These are phyloP conservation scores for Acorus gramineus DNA, from an alignment of 106 monocot genomes.

Conservation along the genomic window DNA sequence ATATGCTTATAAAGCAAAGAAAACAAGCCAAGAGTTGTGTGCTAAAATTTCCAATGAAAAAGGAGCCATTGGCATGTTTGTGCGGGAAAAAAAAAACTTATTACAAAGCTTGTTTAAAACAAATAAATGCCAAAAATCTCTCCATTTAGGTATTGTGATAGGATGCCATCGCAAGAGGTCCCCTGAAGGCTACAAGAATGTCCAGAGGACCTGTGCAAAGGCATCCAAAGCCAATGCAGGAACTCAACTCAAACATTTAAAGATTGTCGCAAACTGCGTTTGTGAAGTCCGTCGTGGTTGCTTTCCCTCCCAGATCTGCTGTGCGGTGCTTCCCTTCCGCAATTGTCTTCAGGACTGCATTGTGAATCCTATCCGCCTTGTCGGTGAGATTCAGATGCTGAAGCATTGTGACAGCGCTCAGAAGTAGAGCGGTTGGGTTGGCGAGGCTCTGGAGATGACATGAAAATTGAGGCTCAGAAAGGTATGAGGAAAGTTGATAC, in stretches of 20 bases:
- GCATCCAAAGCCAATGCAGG: too few species aligned
- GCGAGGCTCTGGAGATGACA: conserved; percentile 62
- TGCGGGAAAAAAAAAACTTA: too few species aligned
- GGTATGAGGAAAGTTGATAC: neutral
- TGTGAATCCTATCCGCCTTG: conserved; percentile 70
- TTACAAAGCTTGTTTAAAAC: too few species aligned
- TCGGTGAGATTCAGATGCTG: conserved; percentile 61
- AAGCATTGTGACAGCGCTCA: conserved; percentile 79
- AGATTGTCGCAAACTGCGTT: conserved; percentile 45
- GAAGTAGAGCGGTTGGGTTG: conserved; percentile 73
- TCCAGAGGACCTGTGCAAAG: too few species aligned
- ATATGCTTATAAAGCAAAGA: too few species aligned
- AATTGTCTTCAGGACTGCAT: conserved; percentile 65
- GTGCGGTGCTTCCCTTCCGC: conserved; percentile 70
- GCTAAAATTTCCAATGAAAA: too few species aligned
- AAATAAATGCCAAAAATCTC: too few species aligned
- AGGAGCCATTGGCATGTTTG: too few species aligned
- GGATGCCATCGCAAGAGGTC: too few species aligned
- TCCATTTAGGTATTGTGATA: too few species aligned
- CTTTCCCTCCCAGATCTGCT: conserved; percentile 58
- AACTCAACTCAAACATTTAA: neutral
- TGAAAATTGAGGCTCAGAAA: neutral
- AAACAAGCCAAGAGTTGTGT: too few species aligned
- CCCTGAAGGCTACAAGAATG: too few species aligned
- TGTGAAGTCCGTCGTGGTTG: conserved; percentile 53